These are phyloP conservation scores for Leishmania tarentolae DNA, from an alignment of 208 protist species.

Conservation along the genomic window DNA sequence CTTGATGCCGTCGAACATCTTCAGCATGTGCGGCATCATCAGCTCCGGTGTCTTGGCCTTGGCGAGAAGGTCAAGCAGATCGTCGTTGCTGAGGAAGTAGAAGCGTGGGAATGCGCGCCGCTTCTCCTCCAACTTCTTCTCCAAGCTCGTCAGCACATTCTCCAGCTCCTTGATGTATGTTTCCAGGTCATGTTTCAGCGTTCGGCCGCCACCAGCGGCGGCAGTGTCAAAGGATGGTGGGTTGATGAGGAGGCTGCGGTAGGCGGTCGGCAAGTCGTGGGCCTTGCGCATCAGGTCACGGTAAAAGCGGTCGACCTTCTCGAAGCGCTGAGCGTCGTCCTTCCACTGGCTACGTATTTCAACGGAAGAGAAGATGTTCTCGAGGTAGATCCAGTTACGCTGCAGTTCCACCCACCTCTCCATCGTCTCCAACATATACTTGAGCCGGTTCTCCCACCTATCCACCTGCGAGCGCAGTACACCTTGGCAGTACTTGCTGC, in stretches of 20 bases:
- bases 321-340: conserved; percentile 95
- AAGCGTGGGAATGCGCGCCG: conserved; percentile 96
- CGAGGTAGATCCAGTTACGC: conserved; percentile 97
- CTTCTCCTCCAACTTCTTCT: conserved; percentile 97
- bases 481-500: conserved; percentile 92
- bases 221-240: conserved; percentile 70
- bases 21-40: conserved; percentile 97
- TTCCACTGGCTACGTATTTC: conserved; percentile 98
- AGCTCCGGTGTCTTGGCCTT: conserved; percentile 97
- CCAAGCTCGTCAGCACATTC: conserved; percentile 93
- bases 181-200: conserved; percentile 85
- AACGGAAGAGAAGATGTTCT: conserved; percentile 95
- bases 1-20: conserved; percentile 98
- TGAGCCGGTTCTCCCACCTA: conserved; percentile 93
- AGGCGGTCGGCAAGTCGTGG: conserved; percentile 90
- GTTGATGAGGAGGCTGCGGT: conserved; percentile 89
- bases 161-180: conserved; percentile 94
- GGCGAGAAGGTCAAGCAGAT: conserved; percentile 98
- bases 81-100: conserved; percentile 97
- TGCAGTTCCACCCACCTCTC: conserved; percentile 96
- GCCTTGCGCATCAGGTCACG: conserved; percentile 95
- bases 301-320: conserved; percentile 94
- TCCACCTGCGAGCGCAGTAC: conserved; percentile 93
- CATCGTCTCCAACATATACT: conserved; percentile 94
- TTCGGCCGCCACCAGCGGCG: conserved; percentile 46